Evolutionary conservation across 2,329 filamentous ascomycete species (phyloP).

Genomic region (Cladosporium phlei): DNA sequence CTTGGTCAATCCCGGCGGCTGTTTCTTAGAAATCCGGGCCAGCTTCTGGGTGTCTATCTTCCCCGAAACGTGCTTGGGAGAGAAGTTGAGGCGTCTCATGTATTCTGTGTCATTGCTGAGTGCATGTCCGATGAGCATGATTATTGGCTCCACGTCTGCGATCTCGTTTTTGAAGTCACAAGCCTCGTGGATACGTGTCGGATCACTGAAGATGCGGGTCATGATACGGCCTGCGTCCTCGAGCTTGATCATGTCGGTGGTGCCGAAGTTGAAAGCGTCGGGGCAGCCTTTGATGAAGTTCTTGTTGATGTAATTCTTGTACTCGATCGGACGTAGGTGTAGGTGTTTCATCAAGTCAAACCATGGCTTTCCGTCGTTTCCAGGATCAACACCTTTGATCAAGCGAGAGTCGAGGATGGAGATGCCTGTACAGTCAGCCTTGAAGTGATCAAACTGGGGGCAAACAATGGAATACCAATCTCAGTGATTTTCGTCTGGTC

Average conservation of each 20-base stretch:
- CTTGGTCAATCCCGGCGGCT: constrained; percentile 51
- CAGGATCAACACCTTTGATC: constrained; percentile 54
- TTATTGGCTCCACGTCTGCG: constrained; percentile 34
- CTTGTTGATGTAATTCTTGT: constrained; percentile 60
- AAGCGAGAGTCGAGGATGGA: constrained; percentile 62
- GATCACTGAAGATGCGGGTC: constrained; percentile 52
- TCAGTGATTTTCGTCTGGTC: constrained; percentile 69
- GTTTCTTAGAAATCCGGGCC: constrained; percentile 50
- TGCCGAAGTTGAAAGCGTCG: constrained; percentile 67
- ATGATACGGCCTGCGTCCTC: constrained; percentile 44
- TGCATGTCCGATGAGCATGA: constrained; percentile 79
- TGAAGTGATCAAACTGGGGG: too few species aligned
- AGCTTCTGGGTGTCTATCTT: constrained; percentile 68
- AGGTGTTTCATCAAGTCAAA: constrained; percentile 58
- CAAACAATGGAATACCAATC: constrained; percentile 75
- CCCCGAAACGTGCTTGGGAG: constrained; percentile 56
- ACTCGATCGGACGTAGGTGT: constrained; percentile 73
- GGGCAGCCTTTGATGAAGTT: constrained; percentile 69
- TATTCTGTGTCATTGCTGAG: constrained; percentile 63
- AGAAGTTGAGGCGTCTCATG: constrained; percentile 60
- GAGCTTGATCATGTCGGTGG: constrained; percentile 51
- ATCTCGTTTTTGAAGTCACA: not conserved
- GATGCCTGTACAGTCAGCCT: not conserved
- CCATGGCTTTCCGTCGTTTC: constrained; percentile 62
- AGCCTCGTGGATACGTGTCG: constrained; percentile 40